Base-by-base conservation (phyloP, 2,329 filamentous ascomycete genomes). In the Fusarium transvaalense region DNA sequence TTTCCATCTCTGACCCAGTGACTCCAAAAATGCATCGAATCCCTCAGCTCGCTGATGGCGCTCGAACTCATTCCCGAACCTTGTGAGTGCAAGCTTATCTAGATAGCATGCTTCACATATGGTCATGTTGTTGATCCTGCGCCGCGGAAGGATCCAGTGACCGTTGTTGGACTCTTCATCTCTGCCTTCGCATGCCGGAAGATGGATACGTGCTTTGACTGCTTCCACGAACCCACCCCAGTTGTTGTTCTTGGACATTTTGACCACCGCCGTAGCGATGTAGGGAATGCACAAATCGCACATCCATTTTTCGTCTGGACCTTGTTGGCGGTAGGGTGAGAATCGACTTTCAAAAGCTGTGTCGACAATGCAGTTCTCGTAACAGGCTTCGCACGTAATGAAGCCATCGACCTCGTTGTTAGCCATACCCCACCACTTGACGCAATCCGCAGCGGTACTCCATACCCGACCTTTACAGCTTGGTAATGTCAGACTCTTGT, bases 331-430 rank as follows among this genome's bases (percentile, higher is more conserved):
- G 41, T 66, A 64, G 0, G 67, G 70, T 1, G 67, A 67, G n/a
- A 82, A 81, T 1, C 59, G 69, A 5, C 62, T 17, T 10, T 77
- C 77, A 17, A 81, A 78, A 0, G 70, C 13, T 0, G 72, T 76
- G 0, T 71, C 75, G 1, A 58, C 68, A 5, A 81, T 61, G 1
- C 61, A 50, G 39, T 82, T 78, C 14, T 79, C 74, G 58, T 77
- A 78, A 50, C 81, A 82, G 6, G 80, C 76, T 31, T 81, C 75
- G 31, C 81, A 82, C 0, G 78, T 68, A 4, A 82, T 68, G 27
- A 82, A 76, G 1, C 76, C 75, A 1, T 72, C 60, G 1, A 80
- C 71, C 5, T 76, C 76, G 2, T 73, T 60, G 6, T 76, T 59
- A 3, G 37, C 64, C 61, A 78, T 69, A 0, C 71, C 61, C 51